Percentiles rank a stretch among this genome's conserved stretches.
phyloP scores from a whole-genome alignment of 2,329 filamentous ascomycete species.

The Taxawa tesnikishii region DNA sequence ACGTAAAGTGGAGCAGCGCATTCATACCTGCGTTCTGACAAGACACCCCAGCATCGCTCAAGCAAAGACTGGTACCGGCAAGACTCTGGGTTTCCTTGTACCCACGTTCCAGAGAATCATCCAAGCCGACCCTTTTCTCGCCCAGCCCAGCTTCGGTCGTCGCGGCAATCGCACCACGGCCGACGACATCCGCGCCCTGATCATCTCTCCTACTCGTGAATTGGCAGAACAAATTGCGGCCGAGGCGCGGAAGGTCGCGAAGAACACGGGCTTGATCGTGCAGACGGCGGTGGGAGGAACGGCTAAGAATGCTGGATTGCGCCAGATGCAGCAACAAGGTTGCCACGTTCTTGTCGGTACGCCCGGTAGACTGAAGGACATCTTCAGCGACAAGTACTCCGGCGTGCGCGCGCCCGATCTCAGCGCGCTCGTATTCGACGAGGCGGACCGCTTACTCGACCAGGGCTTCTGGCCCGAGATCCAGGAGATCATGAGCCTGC shows the following conservation, averaged over 20 bases:
- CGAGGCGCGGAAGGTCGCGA: conserved; percentile 60
- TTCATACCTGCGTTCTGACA: conserved; percentile 6
- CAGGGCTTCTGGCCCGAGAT: conserved; percentile 40
- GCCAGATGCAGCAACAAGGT: conserved; percentile 56
- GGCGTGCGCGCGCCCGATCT: conserved; percentile 53
- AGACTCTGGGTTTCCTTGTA: conserved; percentile 86
- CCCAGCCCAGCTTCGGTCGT: conserved; percentile 32
- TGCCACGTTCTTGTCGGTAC: conserved; percentile 88
- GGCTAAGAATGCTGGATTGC: conserved; percentile 57
- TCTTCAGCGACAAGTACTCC: conserved; percentile 53
- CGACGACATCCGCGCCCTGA: conserved; percentile 45
- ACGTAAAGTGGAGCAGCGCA: conserved; percentile 24
- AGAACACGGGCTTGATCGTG: conserved; percentile 54
- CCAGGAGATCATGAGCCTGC: conserved; percentile 29
- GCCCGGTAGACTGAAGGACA: conserved; percentile 74
- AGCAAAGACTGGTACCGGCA: conserved; percentile 93
- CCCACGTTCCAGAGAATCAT: conserved; percentile 75
- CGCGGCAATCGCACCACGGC: conserved; percentile 36
- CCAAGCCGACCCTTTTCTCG: conserved; percentile 48
- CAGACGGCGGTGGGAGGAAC: conserved; percentile 87
- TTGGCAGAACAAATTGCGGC: conserved; percentile 52
- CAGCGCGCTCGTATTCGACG: conserved; percentile 49
- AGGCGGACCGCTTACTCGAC: conserved; percentile 56
- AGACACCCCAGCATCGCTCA: conserved; percentile 52
- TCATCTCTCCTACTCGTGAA: conserved; percentile 52